A percentile compares a stretch with the other conserved stretches of the same genome.
These are phyloP conservation scores for Lenwebbia sp. DNA, from an alignment of 345 rosid genomes.

Conservation along the genomic window DNA sequence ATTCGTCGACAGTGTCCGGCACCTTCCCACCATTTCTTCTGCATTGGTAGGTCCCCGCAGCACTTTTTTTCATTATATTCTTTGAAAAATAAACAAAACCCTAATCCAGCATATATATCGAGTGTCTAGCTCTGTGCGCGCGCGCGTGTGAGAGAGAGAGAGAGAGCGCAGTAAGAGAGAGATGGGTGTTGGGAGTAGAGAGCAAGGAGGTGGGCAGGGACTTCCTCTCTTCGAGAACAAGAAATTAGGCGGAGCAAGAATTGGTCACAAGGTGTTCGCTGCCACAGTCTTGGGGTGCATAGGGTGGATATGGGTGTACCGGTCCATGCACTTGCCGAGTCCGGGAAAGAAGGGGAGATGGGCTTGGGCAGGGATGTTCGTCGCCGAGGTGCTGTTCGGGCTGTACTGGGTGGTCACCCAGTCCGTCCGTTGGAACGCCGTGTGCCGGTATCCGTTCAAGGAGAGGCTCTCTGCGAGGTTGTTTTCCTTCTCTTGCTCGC, in stretches of 20 bases:
- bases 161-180: not conserved
- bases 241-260: not conserved
- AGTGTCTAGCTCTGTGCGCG: not conserved
- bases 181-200: not conserved
- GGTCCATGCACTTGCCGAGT: slow-evolving; percentile 11
- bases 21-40: too few species aligned
- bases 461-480: slow-evolving; percentile 31
- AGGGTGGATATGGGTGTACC: slow-evolving; percentile 22
- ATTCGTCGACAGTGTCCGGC: too few species aligned
- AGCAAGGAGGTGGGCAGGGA: not conserved
- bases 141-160: not conserved
- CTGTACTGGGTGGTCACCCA: slow-evolving; percentile 41
- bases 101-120: too few species aligned
- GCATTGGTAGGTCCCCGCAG: too few species aligned
- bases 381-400: slow-evolving; percentile 34
- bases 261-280: not conserved
- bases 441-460: slow-evolving; percentile 15
- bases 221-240: not conserved
- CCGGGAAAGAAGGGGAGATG: slow-evolving; percentile 2
- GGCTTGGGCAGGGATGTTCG: slow-evolving; percentile 30
- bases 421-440: slow-evolving; percentile 32
- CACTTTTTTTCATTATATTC: too few species aligned
- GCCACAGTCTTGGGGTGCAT: slow-evolving; percentile 19
- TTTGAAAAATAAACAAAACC: too few species aligned
- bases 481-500: not conserved